phyloP scores from a whole-genome alignment of 441 rosid genomes.

The Jatropha multifida region DNA sequence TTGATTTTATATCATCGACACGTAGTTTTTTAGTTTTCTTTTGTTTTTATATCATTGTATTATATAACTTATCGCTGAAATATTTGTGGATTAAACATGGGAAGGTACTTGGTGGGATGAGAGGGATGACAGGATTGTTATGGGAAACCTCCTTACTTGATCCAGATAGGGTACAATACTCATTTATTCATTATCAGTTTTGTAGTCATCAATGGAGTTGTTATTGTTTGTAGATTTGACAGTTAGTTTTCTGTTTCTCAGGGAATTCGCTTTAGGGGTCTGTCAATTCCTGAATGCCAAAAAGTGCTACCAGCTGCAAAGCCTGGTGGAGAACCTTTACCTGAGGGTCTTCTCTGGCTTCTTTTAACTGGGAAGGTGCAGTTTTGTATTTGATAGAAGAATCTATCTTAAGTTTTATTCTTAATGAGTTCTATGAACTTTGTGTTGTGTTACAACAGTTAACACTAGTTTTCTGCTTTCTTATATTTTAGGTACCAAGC shows the following conservation, averaged over 20 bases:
- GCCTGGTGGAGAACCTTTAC: slow-evolving; percentile 92
- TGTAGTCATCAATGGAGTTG: not conserved
- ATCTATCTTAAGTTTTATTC: not conserved
- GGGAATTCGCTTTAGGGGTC: slow-evolving; percentile 95
- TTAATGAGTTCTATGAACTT: not conserved
- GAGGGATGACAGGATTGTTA: slow-evolving; percentile 98
- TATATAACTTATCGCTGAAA: slow-evolving; percentile 11
- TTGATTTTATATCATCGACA: not conserved
- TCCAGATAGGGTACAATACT: slow-evolving; percentile 71
- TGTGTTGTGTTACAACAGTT: not conserved
- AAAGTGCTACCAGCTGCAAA: slow-evolving; percentile 83
- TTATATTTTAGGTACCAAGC: slow-evolving; percentile 67
- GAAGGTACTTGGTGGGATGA: slow-evolving; percentile 97
- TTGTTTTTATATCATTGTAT: not conserved
- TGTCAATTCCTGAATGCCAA: slow-evolving; percentile 97
- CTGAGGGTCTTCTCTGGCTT: slow-evolving; percentile 98
- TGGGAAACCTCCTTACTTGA: slow-evolving; percentile 99
- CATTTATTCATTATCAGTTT: not conserved
- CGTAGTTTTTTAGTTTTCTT: not conserved
- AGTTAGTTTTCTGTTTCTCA: slow-evolving; percentile 29
- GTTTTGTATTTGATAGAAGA: slow-evolving; percentile 2
- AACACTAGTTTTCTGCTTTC: not conserved
- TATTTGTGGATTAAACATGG: slow-evolving; percentile 20
- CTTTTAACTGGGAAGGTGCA: slow-evolving; percentile 93
- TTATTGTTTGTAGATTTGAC: not conserved